Evolutionary conservation across 176 grass and related monocot genomes (phyloP).

Genomic region (Ampelocalamus luodianensis): DNA sequence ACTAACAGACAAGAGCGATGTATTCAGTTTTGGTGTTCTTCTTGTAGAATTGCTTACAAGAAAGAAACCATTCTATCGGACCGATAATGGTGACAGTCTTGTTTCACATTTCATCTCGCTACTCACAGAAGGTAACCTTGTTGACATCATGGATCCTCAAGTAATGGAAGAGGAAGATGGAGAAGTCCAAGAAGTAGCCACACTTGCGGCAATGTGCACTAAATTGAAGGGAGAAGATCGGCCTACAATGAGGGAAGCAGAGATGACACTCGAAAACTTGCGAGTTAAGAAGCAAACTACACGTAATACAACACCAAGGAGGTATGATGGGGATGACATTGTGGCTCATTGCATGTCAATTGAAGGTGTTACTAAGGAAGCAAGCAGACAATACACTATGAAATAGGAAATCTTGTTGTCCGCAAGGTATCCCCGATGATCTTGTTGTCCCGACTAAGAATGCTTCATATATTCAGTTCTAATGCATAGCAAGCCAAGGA

Average conservation of each 20-base stretch:
- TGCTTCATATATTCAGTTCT: background rate
- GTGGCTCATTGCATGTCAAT: background rate
- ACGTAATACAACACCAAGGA: background rate
- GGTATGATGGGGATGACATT: background rate
- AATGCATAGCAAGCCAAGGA: background rate
- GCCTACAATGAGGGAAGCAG: constrained; percentile 35
- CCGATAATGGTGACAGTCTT: background rate
- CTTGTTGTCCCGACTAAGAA: background rate
- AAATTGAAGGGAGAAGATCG: constrained; percentile 31
- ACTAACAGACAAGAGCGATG: constrained; percentile 57
- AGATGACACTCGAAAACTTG: constrained; percentile 34
- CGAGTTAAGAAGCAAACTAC: background rate
- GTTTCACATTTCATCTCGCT: background rate
- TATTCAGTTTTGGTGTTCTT: constrained; percentile 58
- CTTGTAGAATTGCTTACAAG: constrained; percentile 53
- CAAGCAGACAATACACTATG: constrained; percentile 15
- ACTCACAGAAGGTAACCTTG: background rate
- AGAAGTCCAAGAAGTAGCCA: constrained; percentile 35
- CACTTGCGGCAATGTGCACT: constrained; percentile 37
- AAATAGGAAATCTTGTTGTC: constrained; percentile 41
- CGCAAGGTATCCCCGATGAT: background rate
- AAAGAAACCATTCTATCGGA: constrained; percentile 17
- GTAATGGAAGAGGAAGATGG: background rate
- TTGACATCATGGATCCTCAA: background rate
- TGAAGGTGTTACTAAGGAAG: background rate